Base-by-base conservation (phyloP, 352 stramenopile species). In the Pythium dissimile region DNA sequence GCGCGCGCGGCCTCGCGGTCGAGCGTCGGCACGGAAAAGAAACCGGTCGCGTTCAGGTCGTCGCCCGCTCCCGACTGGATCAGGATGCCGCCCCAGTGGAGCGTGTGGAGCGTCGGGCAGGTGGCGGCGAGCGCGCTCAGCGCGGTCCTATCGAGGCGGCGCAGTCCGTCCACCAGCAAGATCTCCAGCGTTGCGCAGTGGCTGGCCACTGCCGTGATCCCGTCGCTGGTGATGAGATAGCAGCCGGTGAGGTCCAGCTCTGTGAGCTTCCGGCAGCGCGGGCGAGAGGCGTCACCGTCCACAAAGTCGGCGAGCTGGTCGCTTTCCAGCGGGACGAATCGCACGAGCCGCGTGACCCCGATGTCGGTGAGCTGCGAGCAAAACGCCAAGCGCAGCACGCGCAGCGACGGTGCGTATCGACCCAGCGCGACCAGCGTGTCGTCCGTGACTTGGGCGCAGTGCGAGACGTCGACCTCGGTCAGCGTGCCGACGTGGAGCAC, bases 11-110 rank as follows among this genome's bases (percentile, higher is more conserved):
- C 71, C 3, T 47, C 34, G 0, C 67, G 57, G 47, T 71, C 67
- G 9, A 91, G 39, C 10, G 68, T 62, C 15, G 84, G 81, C 23
- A 82, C 77, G 10, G 78, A 88, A 68, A 91, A 91, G 62, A 93
- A 89, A 26, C 61, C 71, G 13, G 21, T 42, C 10, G 35, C 20
- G 10, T n/a, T 31, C 0, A 30, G 20, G 35, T 20, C 44, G 35
- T 27, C 26, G 3, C 31, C 30, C 61, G 37, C 57, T 68, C 12
- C 37, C 11, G 61, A 54, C 53, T 69, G 69, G n/a, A 93, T 77
- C 45, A 91, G 77, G 27, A 88, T 74, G 1, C 84, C 79, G 9
- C 63, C 57, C 76, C 79, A 86, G 28, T 67, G 65, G 27, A 93
- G 26, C 23, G 58, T 67, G 44, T 55, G 64, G 8, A 91, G 50